Percentiles rank a stretch among this genome's conserved stretches.
Conservation (phyloP, 75 land plant species). For the Gnetum montanum region DNA sequence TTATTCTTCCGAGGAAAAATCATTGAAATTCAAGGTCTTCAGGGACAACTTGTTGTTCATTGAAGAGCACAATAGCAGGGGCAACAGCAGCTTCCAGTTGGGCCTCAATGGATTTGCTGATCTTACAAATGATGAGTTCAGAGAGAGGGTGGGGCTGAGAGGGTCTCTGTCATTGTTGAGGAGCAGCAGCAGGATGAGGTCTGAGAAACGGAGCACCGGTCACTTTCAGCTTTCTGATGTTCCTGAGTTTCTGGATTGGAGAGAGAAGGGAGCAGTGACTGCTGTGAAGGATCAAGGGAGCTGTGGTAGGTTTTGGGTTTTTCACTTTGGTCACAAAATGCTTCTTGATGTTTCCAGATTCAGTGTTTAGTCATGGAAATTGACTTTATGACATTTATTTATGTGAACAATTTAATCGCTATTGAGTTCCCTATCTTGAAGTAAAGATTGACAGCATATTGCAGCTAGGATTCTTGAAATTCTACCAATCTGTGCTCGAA, state of each 20-base stretch:
- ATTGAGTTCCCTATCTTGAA: no score
- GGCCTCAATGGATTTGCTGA: conserved; percentile 62
- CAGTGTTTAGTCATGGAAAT: no score
- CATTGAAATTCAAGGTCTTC: conserved; percentile 35
- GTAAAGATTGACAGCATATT: no score
- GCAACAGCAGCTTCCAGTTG: conserved; percentile 24
- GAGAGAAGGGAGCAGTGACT: conserved; percentile 76
- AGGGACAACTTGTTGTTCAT: conserved; percentile 42
- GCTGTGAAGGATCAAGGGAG: conserved; percentile 72
- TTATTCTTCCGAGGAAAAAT: conserved; percentile 32
- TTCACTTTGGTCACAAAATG: no score
- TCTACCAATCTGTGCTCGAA: no score
- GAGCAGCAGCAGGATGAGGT: neutral
- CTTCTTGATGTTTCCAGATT: no score
- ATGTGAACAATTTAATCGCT: no score
- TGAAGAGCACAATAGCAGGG: conserved; percentile 28
- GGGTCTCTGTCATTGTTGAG: neutral
- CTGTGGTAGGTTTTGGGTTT: conserved; percentile 53
- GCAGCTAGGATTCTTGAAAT: no score
- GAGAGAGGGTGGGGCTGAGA: conserved; percentile 34
- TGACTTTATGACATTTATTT: no score
- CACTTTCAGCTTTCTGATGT: neutral
- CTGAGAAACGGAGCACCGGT: neutral
- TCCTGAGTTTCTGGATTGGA: conserved; percentile 71
- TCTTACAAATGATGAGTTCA: conserved; percentile 52